Evolutionary conservation across 2,329 filamentous ascomycete genomes (phyloP).

Genomic region (Paraconiothyrium sp.): DNA sequence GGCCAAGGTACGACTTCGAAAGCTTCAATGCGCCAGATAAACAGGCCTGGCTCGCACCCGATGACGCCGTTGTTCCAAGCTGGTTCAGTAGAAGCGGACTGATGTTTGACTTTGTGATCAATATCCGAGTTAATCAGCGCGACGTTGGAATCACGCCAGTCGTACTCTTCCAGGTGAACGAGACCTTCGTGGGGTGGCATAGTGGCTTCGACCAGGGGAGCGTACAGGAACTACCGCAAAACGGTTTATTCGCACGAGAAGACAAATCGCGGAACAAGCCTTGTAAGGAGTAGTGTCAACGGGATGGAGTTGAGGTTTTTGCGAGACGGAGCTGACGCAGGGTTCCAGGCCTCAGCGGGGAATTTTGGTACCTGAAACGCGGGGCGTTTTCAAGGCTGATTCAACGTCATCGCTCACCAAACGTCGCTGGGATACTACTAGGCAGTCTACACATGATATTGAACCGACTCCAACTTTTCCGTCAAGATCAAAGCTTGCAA

Average conservation of each 20-base stretch:
- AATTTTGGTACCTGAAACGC: constrained; percentile 13
- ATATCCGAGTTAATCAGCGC: constrained; percentile 71
- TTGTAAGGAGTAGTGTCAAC: neutral
- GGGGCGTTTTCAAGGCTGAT: constrained; percentile 14
- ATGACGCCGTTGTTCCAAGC: constrained; percentile 71
- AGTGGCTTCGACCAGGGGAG: constrained; percentile 21
- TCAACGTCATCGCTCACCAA: constrained; percentile 11
- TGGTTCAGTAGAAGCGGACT: constrained; percentile 70
- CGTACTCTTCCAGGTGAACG: constrained; percentile 70
- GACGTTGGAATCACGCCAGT: constrained; percentile 74
- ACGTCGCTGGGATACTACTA: neutral
- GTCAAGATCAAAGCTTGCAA: constrained; percentile 4
- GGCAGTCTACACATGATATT: neutral
- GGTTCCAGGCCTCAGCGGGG: constrained; percentile 5
- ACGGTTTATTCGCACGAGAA: constrained; percentile 4
- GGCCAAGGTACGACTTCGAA: constrained; percentile 73
- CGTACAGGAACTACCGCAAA: neutral
- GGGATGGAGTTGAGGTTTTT: constrained; percentile 4
- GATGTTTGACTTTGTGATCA: constrained; percentile 74
- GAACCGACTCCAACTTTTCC: neutral
- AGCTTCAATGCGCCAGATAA: constrained; percentile 73
- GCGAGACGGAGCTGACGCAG: constrained; percentile 2
- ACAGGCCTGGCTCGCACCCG: constrained; percentile 63
- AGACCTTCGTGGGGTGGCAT: constrained; percentile 72
- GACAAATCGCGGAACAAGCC: neutral